Evolutionary conservation across 2,329 filamentous ascomycete species (phyloP).

Genomic region (Penicillium capsulatum): DNA sequence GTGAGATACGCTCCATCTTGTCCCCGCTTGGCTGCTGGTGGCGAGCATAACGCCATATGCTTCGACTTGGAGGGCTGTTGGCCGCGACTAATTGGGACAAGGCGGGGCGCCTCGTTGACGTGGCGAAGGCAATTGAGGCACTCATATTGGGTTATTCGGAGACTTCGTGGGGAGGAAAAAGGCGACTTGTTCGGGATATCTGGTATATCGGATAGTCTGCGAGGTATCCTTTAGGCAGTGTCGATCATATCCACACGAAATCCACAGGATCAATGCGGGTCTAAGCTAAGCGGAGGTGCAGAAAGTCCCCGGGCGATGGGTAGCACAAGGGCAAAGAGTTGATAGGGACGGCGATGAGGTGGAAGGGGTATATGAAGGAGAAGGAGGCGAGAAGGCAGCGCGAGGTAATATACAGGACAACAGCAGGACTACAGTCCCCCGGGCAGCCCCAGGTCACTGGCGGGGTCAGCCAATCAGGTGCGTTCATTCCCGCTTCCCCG

Average conservation of each 20-base stretch:
- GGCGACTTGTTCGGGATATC: not conserved
- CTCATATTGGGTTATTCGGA: conserved; percentile 17
- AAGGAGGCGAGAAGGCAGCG: not conserved
- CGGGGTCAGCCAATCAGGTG: conserved; percentile 11
- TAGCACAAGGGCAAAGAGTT: not conserved
- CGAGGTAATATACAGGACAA: conserved; percentile 1
- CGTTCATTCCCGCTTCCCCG: conserved; percentile 3
- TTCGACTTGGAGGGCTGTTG: conserved; percentile 7
- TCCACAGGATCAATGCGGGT: conserved; percentile 8
- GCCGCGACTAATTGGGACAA: conserved; percentile 9
- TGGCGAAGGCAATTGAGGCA: conserved; percentile 11
- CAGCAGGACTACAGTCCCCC: conserved; percentile 17
- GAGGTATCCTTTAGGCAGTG: conserved; percentile 5
- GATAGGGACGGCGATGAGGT: not conserved
- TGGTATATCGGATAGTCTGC: conserved; percentile 6
- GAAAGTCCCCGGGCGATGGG: not conserved
- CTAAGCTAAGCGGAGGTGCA: conserved; percentile 5
- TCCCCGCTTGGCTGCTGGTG: conserved; percentile 7
- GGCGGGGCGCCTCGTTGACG: conserved; percentile 6
- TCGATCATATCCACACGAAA: conserved; percentile 18
- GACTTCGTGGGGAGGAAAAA: not conserved
- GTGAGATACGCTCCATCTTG: conserved; percentile 9
- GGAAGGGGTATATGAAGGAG: not conserved
- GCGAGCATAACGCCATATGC: conserved; percentile 12
- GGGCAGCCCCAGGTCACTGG: conserved; percentile 2